These are phyloP conservation scores for Cutaneotrichosporon cutaneum DNA, from an alignment of 1,284 basidiomycete species.

Conservation along the genomic window DNA sequence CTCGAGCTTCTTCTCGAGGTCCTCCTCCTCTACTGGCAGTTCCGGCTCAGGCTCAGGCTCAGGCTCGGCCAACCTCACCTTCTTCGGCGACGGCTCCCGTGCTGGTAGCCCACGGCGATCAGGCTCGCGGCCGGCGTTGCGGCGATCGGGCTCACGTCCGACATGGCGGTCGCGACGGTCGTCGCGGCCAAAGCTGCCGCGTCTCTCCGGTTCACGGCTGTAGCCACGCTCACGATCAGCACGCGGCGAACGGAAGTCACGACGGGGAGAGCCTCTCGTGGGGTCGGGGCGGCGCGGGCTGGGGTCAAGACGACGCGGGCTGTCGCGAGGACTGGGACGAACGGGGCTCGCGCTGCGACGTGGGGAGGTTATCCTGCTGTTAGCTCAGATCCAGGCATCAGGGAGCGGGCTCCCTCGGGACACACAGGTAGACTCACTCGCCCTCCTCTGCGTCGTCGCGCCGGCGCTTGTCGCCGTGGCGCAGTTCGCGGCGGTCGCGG, in stretches of 20 bases:
- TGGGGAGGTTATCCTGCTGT: constrained; percentile 9
- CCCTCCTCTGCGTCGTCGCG: constrained; percentile 19
- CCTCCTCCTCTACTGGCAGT: constrained; percentile 60
- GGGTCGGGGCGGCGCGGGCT: not conserved
- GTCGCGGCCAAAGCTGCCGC: not conserved
- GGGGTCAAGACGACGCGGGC: not conserved
- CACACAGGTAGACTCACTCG: constrained; percentile 15
- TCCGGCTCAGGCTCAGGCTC: constrained; percentile 57
- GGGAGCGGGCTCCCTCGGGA: too few relatives aligned
- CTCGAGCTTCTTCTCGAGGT: constrained; percentile 70
- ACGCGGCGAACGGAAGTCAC: not conserved
- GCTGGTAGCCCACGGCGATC: too few relatives aligned
- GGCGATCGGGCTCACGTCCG: not conserved
- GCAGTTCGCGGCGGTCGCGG: constrained; percentile 16
- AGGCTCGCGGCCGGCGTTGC: not conserved
- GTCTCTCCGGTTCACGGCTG: constrained; percentile 23
- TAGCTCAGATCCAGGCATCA: not conserved
- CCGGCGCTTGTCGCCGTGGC: constrained; percentile 1
- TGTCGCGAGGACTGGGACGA: not conserved
- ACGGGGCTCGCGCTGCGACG: not conserved
- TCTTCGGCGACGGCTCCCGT: not conserved
- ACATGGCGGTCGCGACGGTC: not conserved
- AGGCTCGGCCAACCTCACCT: constrained; percentile 6
- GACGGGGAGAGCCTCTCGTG: not conserved
- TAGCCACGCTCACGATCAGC: constrained; percentile 39